phyloP scores from a whole-genome alignment of 108 stramenopile species.

The Aurantiochytrium sp. region DNA sequence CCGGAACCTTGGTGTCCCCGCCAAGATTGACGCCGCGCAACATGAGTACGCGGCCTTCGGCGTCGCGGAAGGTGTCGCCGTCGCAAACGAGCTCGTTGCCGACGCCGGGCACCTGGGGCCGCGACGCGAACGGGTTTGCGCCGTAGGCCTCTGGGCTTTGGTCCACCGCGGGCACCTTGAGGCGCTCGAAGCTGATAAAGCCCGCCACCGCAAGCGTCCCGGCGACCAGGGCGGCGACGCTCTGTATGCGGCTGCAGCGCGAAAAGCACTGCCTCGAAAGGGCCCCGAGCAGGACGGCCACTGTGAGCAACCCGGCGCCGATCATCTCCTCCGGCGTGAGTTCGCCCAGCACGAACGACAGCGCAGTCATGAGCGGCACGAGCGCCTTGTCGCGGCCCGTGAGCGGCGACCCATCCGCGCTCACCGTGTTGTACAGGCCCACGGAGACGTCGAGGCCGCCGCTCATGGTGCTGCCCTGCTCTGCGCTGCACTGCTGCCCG shows the following conservation, averaged over 20 bases:
- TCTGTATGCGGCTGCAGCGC: not conserved
- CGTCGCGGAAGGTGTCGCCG: conserved; percentile 34
- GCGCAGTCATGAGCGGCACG: not conserved
- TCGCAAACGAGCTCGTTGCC: not conserved
- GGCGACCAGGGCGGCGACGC: not conserved
- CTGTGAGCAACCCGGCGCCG: not conserved
- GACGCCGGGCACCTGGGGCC: not conserved
- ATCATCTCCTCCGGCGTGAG: not conserved
- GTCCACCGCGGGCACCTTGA: not conserved
- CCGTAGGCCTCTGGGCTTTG: not conserved
- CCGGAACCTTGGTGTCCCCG: conserved; percentile 48
- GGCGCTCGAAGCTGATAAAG: not conserved
- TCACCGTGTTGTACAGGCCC: not conserved
- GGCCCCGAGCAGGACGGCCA: not conserved
- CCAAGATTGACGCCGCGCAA: conserved; percentile 48
- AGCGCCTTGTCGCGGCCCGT: not conserved
- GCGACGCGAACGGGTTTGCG: not conserved
- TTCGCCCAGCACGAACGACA: not conserved
- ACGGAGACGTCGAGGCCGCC: not conserved
- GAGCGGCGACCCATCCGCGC: not conserved
- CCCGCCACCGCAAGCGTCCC: not conserved
- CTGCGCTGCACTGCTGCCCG: no score
- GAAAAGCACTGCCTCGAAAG: not conserved
- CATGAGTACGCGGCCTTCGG: conserved; percentile 32
- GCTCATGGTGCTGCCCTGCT: not conserved